Base-by-base conservation (phyloP, 2,329 filamentous ascomycete genomes). In the Ceratocystis lukuohia region DNA sequence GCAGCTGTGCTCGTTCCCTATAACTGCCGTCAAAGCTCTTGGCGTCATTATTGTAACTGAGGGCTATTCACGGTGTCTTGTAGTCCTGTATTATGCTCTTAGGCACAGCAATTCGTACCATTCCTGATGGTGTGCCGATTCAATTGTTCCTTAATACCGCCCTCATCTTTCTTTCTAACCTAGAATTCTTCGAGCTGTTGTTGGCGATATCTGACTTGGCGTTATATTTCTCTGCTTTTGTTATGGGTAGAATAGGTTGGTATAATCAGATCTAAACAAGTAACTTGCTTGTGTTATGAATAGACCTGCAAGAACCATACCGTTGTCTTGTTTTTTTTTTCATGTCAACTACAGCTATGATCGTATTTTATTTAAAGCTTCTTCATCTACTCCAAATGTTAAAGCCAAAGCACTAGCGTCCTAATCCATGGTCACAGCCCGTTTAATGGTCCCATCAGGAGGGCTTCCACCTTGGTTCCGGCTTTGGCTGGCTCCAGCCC, bases 381-480 rank as follows among this genome's bases (percentile, higher is more conserved):
- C 37, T 41, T 41, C 37, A 41, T 41, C 10, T 41, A 41, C 3
- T 41, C 12, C 10, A 5, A 12, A 41, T 12, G 3, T 41, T 12
- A 12, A 41, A 41, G 10, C 3, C 3, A 12, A 41, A 41, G 37
- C 37, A 41, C 37, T 15, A 41, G 37, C 3, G 3, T 30, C 44
- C 61, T 46, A 48, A 20, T 56, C 17, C 64, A 33, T 10, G 2
- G 7, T 56, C 62, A 68, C 20, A 68, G 20, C 3, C 67, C 67
- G n/a, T 66, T 61, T 62, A 68, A 68, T 6, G 57, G 53, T 37
- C 65, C 69, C 86, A 97, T 91, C 72, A 97, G 74, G 71, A 96
- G 76, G 8, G 91, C 93, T 69, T 93, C 85, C 3, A 91, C 85
- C 71, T 80, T 84, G 64, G 82, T 77, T 0, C 91, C 91, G 73